phyloP scores from a whole-genome alignment of 2,329 filamentous ascomycete genomes.

The Aspergillus unguis region DNA sequence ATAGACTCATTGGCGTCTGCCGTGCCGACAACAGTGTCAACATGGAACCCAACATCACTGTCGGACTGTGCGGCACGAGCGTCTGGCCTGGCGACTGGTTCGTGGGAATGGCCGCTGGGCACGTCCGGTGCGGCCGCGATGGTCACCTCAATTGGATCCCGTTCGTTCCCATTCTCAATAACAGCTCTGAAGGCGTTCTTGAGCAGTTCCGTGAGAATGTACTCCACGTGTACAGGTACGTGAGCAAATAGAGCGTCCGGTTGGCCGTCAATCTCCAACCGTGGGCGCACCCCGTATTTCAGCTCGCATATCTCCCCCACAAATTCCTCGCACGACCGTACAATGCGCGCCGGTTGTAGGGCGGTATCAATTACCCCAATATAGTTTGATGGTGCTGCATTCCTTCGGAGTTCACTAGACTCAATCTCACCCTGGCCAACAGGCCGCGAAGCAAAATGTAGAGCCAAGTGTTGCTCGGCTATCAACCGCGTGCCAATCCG shows the following conservation, averaged over 20 bases:
- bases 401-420: conserved; percentile 18
- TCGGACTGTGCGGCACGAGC: conserved; percentile 18
- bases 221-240: conserved; percentile 93
- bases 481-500: conserved; percentile 91
- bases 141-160: conserved; percentile 84
- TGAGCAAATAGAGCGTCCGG: conserved; percentile 86
- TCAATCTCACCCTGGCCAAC: conserved; percentile 55
- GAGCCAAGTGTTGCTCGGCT: conserved; percentile 92
- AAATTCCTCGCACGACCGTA: conserved; percentile 81
- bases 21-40: conserved; percentile 27
- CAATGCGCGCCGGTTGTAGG: conserved; percentile 73
- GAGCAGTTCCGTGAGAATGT: conserved; percentile 91
- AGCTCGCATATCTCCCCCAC: conserved; percentile 96
- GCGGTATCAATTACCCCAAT: conserved; percentile 95
- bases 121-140: conserved; percentile 69
- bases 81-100: conserved; percentile 31
- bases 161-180: conserved; percentile 74
- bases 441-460: conserved; percentile 73
- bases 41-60: conserved; percentile 30
- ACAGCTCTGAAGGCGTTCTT: conserved; percentile 97
- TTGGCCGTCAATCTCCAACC: conserved; percentile 77
- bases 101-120: conserved; percentile 39
- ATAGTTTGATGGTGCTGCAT: conserved; percentile 55
- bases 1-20: conserved; percentile 33
- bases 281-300: conserved; percentile 85